Evolutionary conservation across 2,329 filamentous ascomycete genomes (phyloP).

Genomic region (Pseudocercospora musae): DNA sequence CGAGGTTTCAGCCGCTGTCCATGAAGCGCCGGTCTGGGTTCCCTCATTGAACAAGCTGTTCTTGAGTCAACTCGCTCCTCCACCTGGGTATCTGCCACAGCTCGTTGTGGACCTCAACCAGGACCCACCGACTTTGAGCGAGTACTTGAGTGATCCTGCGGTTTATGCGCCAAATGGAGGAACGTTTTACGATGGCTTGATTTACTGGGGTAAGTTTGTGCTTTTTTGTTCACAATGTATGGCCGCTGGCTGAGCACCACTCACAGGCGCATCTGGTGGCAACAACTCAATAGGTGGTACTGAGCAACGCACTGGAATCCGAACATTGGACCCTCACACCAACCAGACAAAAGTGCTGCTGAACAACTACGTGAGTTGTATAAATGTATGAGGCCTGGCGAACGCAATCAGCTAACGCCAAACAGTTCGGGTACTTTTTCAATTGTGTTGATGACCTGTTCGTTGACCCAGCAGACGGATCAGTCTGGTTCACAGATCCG

Average conservation of each 20-base stretch:
- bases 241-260: neutral
- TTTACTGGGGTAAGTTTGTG: slow-evolving; percentile 35
- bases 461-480: slow-evolving; percentile 40
- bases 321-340: slow-evolving; percentile 45
- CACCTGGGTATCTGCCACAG: slow-evolving; percentile 36
- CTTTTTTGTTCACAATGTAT: neutral
- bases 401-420: neutral
- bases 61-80: slow-evolving; percentile 30
- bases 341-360: slow-evolving; percentile 41
- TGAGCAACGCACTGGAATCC: slow-evolving; percentile 39
- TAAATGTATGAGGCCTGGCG: neutral
- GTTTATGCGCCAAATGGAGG: slow-evolving; percentile 44
- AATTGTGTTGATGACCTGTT: slow-evolving; percentile 43
- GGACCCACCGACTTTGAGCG: slow-evolving; percentile 38
- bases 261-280: neutral
- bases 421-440: slow-evolving; percentile 43
- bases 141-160: slow-evolving; percentile 41
- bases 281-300: slow-evolving; percentile 18
- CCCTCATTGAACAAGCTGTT: slow-evolving; percentile 40
- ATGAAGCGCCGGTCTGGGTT: slow-evolving; percentile 44
- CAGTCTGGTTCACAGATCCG: slow-evolving; percentile 52
- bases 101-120: slow-evolving; percentile 41
- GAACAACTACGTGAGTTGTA: slow-evolving; percentile 38
- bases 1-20: slow-evolving; percentile 25
- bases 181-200: slow-evolving; percentile 38